These are phyloP conservation scores for Boletus reticulatus DNA, from an alignment of 768 basidiomycete species.

Conservation along the genomic window DNA sequence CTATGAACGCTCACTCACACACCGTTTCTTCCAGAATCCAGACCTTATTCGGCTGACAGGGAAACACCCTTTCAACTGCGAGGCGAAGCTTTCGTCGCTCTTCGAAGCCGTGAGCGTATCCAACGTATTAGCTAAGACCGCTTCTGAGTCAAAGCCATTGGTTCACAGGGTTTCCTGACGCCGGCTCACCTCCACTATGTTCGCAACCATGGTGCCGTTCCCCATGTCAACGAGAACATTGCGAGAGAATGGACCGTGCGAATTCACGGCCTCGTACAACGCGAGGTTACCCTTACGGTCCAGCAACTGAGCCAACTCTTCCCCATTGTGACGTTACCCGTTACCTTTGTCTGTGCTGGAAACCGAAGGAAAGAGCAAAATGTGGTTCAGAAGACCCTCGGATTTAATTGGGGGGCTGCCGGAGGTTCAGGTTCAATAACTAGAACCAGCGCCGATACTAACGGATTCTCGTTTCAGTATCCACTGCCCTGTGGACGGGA, in stretches of 20 bases:
- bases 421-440: conserved; percentile 26
- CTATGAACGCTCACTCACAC: neutral
- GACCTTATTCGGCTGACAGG: conserved; percentile 51
- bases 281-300: conserved; percentile 40
- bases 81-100: conserved; percentile 45
- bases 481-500: conserved; percentile 59
- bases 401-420: conserved; percentile 55
- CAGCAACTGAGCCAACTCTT: conserved; percentile 45
- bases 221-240: conserved; percentile 38
- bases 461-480: conserved; percentile 26
- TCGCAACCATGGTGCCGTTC: conserved; percentile 63
- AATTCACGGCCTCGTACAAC: conserved; percentile 38
- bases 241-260: conserved; percentile 44
- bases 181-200: conserved; percentile 54
- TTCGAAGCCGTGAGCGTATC: conserved; percentile 34
- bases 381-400: conserved; percentile 51
- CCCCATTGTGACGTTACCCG: conserved; percentile 52
- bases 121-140: neutral
- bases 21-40: conserved; percentile 22
- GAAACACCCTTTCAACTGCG: conserved; percentile 61
- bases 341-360: conserved; percentile 63
- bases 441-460: neutral
- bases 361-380: conserved; percentile 70
- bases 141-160: neutral
- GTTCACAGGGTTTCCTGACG: conserved; percentile 49